Evolutionary conservation across 2,329 filamentous ascomycete species (phyloP).

Genomic region (Blumeriella jaapii): DNA sequence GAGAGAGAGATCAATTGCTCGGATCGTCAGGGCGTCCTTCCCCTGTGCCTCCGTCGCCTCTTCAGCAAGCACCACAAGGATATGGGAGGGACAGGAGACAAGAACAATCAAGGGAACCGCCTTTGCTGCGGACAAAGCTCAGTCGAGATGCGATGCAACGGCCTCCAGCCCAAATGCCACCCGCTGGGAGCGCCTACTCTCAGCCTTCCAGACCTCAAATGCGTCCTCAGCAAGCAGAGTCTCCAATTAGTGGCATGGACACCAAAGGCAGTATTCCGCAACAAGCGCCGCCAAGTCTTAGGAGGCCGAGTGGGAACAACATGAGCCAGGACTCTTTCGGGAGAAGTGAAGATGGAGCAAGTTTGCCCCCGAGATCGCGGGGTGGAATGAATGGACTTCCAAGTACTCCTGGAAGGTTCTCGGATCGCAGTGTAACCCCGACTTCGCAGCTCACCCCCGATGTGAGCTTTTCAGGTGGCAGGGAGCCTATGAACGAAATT

Average conservation of each 20-base stretch:
- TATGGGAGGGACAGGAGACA: slow-evolving; percentile 20
- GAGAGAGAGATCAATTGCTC: slow-evolving; percentile 65
- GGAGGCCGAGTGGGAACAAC: slow-evolving; percentile 21
- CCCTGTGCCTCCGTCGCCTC: slow-evolving; percentile 12
- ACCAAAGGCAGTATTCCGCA: slow-evolving; percentile 11
- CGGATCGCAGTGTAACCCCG: slow-evolving; percentile 24
- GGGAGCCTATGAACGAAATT: slow-evolving; percentile 16
- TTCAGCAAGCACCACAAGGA: slow-evolving; percentile 13
- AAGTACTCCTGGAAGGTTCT: slow-evolving; percentile 23
- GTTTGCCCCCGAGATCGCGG: slow-evolving; percentile 24
- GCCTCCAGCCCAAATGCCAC: slow-evolving; percentile 15
- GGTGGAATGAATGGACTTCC: slow-evolving; percentile 22
- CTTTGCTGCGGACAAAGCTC: slow-evolving; percentile 16
- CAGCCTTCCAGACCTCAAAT: slow-evolving; percentile 20
- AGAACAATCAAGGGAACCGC: slow-evolving; percentile 21
- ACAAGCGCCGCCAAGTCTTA: slow-evolving; percentile 17
- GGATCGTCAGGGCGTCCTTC: slow-evolving; percentile 33
- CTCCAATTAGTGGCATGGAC: slow-evolving; percentile 22
- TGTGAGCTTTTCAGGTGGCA: slow-evolving; percentile 13
- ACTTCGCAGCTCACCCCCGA: slow-evolving; percentile 25
- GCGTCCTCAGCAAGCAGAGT: slow-evolving; percentile 20
- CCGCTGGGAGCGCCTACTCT: slow-evolving; percentile 11
- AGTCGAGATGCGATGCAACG: slow-evolving; percentile 25
- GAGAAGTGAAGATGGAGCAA: slow-evolving; percentile 22
- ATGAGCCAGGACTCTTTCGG: slow-evolving; percentile 27